phyloP scores from a whole-genome alignment of 129 eudicot genomes.

The Daucus carota region DH1_v3.0 NC_030384.2:43028501-43029000 shows the following conservation, averaged over 20 bases:
- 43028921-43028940: background rate
- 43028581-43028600: background rate
- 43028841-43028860: background rate
- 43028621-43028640: background rate
- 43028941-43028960: constrained; percentile 3
- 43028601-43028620: background rate
- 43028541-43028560: background rate
- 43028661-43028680: background rate
- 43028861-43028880: too few species aligned
- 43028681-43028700: background rate
- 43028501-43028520: background rate
- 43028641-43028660: background rate
- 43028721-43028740: background rate
- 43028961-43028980: constrained; percentile 34
- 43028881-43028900: background rate
- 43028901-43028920: background rate
- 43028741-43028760: background rate
- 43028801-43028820: background rate
- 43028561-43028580: background rate
- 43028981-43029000: constrained; percentile 41
- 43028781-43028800: background rate
- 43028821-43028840: background rate
- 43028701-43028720: background rate
- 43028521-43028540: background rate
- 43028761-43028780: background rate